phyloP scores from a whole-genome alignment of 139 green algal genomes.

The Gonium pectorale region DNA sequence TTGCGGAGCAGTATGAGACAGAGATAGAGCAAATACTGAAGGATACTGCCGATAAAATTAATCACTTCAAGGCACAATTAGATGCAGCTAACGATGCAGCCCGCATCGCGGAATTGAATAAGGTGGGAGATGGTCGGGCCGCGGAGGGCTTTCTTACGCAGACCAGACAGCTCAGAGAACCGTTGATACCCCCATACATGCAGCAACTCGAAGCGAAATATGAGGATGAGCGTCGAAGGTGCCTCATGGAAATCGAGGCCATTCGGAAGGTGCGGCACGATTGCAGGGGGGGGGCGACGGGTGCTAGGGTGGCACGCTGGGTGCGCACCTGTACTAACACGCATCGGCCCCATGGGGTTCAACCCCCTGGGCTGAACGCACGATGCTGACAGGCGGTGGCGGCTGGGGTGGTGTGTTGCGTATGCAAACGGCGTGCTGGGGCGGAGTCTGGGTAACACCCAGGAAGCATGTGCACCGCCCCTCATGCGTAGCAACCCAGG shows the following conservation, averaged over 20 bases:
- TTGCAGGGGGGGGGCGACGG: too few relatives aligned
- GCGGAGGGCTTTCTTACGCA: neutral
- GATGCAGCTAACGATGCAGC: conserved; percentile 53
- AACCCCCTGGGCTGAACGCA: too few relatives aligned
- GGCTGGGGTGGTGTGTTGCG: too few relatives aligned
- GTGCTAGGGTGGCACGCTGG: too few relatives aligned
- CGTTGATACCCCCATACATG: neutral
- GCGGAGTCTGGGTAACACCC: too few relatives aligned
- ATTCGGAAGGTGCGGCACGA: conserved; percentile 49
- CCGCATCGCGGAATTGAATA: conserved; percentile 19
- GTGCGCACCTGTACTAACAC: too few relatives aligned
- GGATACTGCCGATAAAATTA: conserved; percentile 72
- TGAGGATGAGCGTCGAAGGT: conserved; percentile 61
- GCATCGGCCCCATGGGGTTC: too few relatives aligned
- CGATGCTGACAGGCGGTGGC: too few relatives aligned
- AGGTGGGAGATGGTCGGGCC: conserved; percentile 28
- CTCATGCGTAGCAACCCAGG: too few relatives aligned
- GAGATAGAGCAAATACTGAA: conserved; percentile 79
- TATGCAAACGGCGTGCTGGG: too few relatives aligned
- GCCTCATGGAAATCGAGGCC: conserved; percentile 53
- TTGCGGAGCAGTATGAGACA: conserved; percentile 78
- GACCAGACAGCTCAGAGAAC: too few relatives aligned
- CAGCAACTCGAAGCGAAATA: conserved; percentile 69
- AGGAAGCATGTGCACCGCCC: too few relatives aligned
- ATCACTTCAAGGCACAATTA: conserved; percentile 68